Evolutionary conservation across 805 yeast genomes (phyloP), one percentile per base, ranked within the genome.

Genomic region (Suhomyces sp.): DNA sequence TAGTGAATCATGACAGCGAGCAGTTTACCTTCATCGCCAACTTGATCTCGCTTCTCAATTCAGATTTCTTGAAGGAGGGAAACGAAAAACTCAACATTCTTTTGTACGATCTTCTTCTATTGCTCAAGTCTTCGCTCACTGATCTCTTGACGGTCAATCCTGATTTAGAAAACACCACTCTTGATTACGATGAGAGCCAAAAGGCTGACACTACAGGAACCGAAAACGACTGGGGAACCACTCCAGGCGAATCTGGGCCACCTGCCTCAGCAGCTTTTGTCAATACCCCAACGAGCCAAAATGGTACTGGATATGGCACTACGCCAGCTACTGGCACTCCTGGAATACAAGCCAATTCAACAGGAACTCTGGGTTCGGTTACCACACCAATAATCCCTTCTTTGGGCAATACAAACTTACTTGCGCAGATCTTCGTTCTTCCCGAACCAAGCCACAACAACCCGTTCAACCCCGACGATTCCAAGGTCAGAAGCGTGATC

Each of bases 51-150:
- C 58, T 85, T 13, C 70, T 82, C 54, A 72, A 77, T 45, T 73
- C 81, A 9, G 62, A 70, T 4, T 69, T 76, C 29, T 70, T 84
- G 24, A 33, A 53, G 7, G 23, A 51, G 6, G 59, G 46, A 60
- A 68, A 80, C 56, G 79, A 77, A 24, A 83, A 80, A 56, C 62
- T 85, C 49, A 77, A 78, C 56, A 84, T 84, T 48, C 65, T 85
- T 56, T 67, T 85, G 1, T 83, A 84, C 62, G 90, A 85, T 61
- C 74, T 84, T 51, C 67, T 85, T 35, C 67, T 83, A 8, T 77
- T 87, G 1, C 69, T 84, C 60, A 84, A 83, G 61, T 63, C 65
- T 6, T 62, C 74, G 3, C 53, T 76, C 17, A 66, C 72, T 3
- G 66, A 60, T n/a, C 51, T 48, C 41, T 40, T 50, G 15, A 36